Evolutionary conservation across 2,329 filamentous ascomycete species (phyloP), one percentile per base, ranked within the genome.

Genomic region (Neofusicoccum ribis): DNA sequence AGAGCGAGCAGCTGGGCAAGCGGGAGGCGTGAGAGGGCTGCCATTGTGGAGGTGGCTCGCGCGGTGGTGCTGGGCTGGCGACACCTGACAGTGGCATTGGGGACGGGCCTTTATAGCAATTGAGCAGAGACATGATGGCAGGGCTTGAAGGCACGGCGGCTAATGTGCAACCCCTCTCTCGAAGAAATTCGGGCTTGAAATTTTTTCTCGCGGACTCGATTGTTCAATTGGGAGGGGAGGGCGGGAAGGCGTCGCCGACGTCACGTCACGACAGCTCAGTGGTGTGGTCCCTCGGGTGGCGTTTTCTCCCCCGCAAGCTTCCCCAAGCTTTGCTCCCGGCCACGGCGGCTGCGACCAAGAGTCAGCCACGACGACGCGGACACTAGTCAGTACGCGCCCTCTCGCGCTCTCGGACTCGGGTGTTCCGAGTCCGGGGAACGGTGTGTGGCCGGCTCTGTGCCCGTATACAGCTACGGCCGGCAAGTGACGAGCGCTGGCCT

Each of bases 141-240:
- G 20, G 27, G 27, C 27, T 31, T 31, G 27, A 31, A 31, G 27
- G 1, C 27, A 31, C 27, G 27, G 27, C 31, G 39, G 37, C 37
- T 56, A 27, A 39, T 56, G 37, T 56, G 51, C 20, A 31, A 56
- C 52, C 52, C 52, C 52, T 56, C 52, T 56, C 23, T 43, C 37
- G 14, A 9, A 9, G 3, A 20, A 31, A 6, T 7, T 6, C 27
- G 27, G 27, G 27, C 27, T 31, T 31, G 27, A 7, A 31, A 5
- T 23, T 52, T 20, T 27, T 27, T n/a, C n/a, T 23, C 15, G n/a
- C 11, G 23, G 31, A 49, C 20, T 31, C 27, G 5, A 31, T 7
- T 31, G 27, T 31, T 31, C 27, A 31, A 31, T 31, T 31, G 27
- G 17, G 14, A 23, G 36, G 17, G 51, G 51, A 12, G 39, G 39